phyloP scores from a whole-genome alignment of 805 yeast species.

The Saturnispora silvae region DNA sequence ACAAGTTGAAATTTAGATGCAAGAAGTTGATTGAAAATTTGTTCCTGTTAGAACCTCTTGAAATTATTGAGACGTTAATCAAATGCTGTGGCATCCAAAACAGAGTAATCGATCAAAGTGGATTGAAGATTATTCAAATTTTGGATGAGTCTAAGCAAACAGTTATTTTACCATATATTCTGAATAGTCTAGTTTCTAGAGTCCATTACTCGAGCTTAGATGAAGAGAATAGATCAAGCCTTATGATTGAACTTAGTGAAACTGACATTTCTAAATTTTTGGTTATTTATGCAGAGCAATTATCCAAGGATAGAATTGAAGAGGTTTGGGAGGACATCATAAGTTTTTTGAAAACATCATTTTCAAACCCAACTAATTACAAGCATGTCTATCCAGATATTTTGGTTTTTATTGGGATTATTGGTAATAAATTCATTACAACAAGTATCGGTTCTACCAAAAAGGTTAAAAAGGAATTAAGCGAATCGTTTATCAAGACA shows the following conservation, averaged over 20 bases:
- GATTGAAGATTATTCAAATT: conserved; percentile 51
- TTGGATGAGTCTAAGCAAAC: conserved; percentile 80
- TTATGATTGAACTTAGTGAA: conserved; percentile 37
- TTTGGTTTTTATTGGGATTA: conserved; percentile 39
- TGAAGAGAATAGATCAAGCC: conserved; percentile 31
- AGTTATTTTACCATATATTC: conserved; percentile 56
- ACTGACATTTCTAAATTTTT: conserved; percentile 41
- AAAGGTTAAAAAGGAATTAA: conserved; percentile 44
- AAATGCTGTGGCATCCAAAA: conserved; percentile 17
- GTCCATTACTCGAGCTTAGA: conserved; percentile 26
- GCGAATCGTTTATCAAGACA: conserved; percentile 20
- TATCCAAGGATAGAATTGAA: conserved; percentile 54
- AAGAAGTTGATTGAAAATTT: conserved; percentile 54
- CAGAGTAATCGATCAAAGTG: conserved; percentile 14
- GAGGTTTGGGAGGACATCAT: conserved; percentile 62
- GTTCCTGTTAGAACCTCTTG: conserved; percentile 59
- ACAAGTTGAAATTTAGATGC: conserved; percentile 59
- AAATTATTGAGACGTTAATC: conserved; percentile 59
- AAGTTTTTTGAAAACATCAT: conserved; percentile 49
- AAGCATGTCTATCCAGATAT: conserved; percentile 40
- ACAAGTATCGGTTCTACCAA: conserved; percentile 54
- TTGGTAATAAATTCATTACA: conserved; percentile 46
- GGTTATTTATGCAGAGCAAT: conserved; percentile 39
- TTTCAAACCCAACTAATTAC: conserved; percentile 37
- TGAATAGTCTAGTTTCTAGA: conserved; percentile 43